A percentile compares a stretch with the other conserved stretches of the same genome.
Evolutionary conservation across 208 protist genomes (phyloP).

Genomic region (Acanthamoeba castellanii): DNA sequence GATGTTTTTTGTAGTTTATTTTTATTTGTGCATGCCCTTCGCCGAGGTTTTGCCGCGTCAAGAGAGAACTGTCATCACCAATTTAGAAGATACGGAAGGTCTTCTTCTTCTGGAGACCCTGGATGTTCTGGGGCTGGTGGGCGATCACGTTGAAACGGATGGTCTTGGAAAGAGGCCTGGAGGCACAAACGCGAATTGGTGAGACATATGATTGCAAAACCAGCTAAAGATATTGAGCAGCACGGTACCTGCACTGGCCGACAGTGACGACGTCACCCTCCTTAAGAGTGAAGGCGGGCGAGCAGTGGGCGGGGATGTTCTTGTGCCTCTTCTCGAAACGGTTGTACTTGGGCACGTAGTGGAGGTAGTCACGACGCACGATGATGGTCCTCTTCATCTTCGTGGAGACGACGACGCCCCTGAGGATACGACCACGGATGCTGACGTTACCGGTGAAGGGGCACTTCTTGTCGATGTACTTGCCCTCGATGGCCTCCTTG

Average conservation of each 20-base stretch:
- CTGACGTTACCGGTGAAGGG: constrained; percentile 99
- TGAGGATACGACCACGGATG: constrained; percentile 99
- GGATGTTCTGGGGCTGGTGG: constrained; percentile 84
- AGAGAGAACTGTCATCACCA: background rate
- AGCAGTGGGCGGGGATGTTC: constrained; percentile 99
- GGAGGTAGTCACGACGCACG: constrained; percentile 99
- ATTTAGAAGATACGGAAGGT: constrained; percentile 66
- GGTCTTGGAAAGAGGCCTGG: constrained; percentile 99
- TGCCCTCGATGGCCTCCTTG: constrained; percentile 97
- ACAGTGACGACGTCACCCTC: constrained; percentile 99
- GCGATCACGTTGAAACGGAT: constrained; percentile 99
- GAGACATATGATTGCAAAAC: too few relatives aligned
- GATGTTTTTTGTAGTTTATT: background rate
- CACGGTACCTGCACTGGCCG: constrained; percentile 96
- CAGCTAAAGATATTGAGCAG: too few relatives aligned
- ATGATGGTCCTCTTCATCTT: constrained; percentile 99
- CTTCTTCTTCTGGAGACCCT: constrained; percentile 75
- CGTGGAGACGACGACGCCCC: constrained; percentile 97
- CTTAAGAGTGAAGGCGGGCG: constrained; percentile 98
- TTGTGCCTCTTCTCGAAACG: constrained; percentile 99
- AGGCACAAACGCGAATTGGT: constrained; percentile 32
- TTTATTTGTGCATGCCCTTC: background rate
- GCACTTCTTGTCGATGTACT: constrained; percentile 99
- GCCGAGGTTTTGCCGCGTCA: background rate
- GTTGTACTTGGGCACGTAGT: constrained; percentile 99